phyloP scores from a whole-genome alignment of 2,329 filamentous ascomycete genomes.

The Trichoderma harzianum region DNA sequence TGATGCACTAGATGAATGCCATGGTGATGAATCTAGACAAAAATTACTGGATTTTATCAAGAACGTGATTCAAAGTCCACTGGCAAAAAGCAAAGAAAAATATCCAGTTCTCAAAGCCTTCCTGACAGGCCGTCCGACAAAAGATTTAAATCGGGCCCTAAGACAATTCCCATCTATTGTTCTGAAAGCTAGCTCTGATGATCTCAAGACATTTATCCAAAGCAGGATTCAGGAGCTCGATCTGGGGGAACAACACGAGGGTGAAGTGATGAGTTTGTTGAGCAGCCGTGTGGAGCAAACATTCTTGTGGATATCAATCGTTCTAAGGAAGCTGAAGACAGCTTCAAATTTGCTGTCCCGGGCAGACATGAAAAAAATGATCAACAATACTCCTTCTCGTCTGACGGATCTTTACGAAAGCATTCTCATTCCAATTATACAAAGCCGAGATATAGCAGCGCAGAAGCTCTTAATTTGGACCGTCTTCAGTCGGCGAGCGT shows the following conservation, averaged over 20 bases:
- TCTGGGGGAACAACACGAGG: not conserved
- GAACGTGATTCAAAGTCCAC: not conserved
- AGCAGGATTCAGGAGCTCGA: not conserved
- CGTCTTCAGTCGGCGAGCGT: not conserved
- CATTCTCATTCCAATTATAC: not conserved
- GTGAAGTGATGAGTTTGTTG: not conserved
- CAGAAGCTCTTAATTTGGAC: not conserved
- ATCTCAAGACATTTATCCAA: not conserved
- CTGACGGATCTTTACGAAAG: not conserved
- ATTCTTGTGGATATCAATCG: not conserved
- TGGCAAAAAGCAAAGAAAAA: not conserved
- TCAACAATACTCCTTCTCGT: not conserved
- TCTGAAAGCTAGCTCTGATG: not conserved
- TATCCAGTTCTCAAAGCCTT: not conserved
- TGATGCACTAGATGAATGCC: conserved; percentile 3
- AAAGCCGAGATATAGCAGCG: not conserved
- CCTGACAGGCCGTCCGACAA: not conserved
- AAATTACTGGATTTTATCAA: not conserved
- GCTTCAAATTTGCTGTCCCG: not conserved
- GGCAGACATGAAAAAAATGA: not conserved
- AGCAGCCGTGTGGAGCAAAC: not conserved
- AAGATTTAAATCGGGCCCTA: not conserved
- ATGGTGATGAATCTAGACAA: not conserved
- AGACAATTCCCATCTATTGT: not conserved
- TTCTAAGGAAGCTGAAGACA: not conserved